Conservation (phyloP, 805 yeast species). For the Spathaspora girioi region DNA sequence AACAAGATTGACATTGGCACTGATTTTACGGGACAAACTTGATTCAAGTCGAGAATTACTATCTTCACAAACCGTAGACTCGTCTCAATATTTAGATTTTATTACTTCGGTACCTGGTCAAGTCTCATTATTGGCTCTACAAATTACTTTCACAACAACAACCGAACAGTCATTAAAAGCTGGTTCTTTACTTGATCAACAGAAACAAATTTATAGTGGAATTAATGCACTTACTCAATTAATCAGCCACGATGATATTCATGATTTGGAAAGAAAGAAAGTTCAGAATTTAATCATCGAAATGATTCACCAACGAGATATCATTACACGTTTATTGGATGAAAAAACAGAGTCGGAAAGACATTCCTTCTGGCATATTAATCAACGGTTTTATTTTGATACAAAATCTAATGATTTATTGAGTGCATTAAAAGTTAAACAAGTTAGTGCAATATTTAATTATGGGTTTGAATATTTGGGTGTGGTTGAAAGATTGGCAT, state of each 20-base stretch:
- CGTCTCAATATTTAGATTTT: slow-evolving; percentile 21
- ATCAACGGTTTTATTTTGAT: slow-evolving; percentile 47
- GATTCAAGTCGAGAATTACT: slow-evolving; percentile 5
- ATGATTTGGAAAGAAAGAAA: slow-evolving; percentile 35
- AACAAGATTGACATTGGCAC: slow-evolving; percentile 46
- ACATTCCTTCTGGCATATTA: slow-evolving; percentile 45
- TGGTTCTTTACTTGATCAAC: slow-evolving; percentile 1
- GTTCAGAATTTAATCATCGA: slow-evolving; percentile 66
- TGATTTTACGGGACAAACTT: slow-evolving; percentile 26
- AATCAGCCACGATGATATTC: slow-evolving; percentile 17
- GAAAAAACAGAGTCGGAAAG: slow-evolving; percentile 6
- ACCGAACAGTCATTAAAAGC: slow-evolving; percentile 29
- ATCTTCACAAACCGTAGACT: not conserved
- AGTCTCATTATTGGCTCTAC: slow-evolving; percentile 49
- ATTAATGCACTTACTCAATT: slow-evolving; percentile 25
- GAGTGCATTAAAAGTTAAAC: slow-evolving; percentile 43
- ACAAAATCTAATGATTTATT: slow-evolving; percentile 18
- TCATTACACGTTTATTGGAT: slow-evolving; percentile 17
- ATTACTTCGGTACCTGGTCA: slow-evolving; percentile 51
- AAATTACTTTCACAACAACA: slow-evolving; percentile 50
- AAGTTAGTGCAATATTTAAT: slow-evolving; percentile 44
- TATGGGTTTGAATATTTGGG: slow-evolving; percentile 89
- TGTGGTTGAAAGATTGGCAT: slow-evolving; percentile 64
- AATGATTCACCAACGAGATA: slow-evolving; percentile 53
- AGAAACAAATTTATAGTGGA: slow-evolving; percentile 1